A percentile compares a stretch with the other conserved stretches of the same genome.
Evolutionary conservation across 495 filamentous ascomycete genomes (phyloP).

Genomic region (Ascodesmis nigricans): DNA sequence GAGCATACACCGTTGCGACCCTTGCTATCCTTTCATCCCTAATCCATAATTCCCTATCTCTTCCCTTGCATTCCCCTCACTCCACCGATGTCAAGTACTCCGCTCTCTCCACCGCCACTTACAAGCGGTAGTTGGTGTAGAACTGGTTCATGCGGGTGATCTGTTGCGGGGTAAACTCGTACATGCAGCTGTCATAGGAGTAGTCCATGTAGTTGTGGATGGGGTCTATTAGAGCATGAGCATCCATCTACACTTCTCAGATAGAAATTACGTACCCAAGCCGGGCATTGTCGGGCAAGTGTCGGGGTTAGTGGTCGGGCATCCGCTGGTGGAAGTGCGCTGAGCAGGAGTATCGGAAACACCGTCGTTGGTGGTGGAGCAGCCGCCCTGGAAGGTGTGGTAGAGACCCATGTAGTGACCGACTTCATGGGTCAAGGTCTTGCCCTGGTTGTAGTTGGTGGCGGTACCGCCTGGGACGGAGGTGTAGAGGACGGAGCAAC

Average conservation of each 20-base stretch:
- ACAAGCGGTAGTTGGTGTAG: conserved; percentile 27
- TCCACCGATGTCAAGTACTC: too few relatives aligned
- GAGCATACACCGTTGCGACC: too few relatives aligned
- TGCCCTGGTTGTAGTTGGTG: conserved; percentile 34
- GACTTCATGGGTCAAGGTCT: conserved; percentile 40
- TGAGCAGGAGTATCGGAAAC: conserved; percentile 38
- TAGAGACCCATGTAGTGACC: conserved; percentile 45
- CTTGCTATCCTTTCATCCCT: too few relatives aligned
- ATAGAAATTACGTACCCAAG: conserved; percentile 11
- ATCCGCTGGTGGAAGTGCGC: conserved; percentile 31
- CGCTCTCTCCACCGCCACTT: conserved; percentile 3
- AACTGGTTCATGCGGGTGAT: conserved; percentile 26
- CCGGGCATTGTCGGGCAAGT: conserved; percentile 26
- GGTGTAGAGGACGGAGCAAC: conserved; percentile 34
- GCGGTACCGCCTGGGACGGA: conserved; percentile 33
- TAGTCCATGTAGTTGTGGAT: conserved; percentile 51
- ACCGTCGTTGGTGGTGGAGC: conserved; percentile 25
- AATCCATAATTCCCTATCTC: too few relatives aligned
- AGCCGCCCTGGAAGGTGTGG: conserved; percentile 46
- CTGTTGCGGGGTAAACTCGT: conserved; percentile 29
- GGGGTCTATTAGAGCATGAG: too few relatives aligned
- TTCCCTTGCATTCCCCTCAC: too few relatives aligned
- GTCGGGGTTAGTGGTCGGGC: conserved; percentile 30
- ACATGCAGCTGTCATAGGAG: conserved; percentile 30
- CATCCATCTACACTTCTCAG: conserved; percentile 8